Percentiles rank a stretch among this genome's conserved stretches.
Conservation (phyloP, 805 yeast species). For the Metschnikowia lachancei region DNA sequence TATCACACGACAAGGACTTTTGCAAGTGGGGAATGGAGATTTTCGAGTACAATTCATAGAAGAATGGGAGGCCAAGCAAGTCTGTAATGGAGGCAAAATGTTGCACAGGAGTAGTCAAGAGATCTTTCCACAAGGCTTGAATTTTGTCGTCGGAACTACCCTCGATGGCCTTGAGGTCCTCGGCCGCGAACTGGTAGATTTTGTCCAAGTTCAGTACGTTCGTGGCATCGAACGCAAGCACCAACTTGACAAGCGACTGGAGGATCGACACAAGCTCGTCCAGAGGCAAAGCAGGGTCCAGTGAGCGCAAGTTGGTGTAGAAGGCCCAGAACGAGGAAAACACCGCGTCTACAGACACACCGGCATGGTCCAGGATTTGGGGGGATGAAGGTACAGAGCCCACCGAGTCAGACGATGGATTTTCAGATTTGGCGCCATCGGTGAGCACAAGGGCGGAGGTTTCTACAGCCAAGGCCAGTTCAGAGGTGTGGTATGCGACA, state of each 20-base stretch:
- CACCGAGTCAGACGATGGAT: no score
- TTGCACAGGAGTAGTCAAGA: constrained; percentile 50
- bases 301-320: constrained; percentile 50
- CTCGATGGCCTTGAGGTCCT: constrained; percentile 26
- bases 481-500: constrained; percentile 43
- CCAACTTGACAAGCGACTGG: constrained; percentile 61
- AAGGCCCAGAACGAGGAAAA: constrained; percentile 69
- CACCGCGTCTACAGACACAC: constrained; percentile 29
- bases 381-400: no score
- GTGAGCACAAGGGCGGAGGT: constrained; percentile 1
- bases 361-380: no score
- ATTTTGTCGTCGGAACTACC: constrained; percentile 17
- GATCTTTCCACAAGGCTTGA: constrained; percentile 39
- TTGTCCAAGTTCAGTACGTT: constrained; percentile 58
- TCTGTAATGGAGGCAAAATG: constrained; percentile 40
- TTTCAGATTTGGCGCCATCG: not conserved
- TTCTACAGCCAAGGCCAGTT: constrained; percentile 25
- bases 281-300: constrained; percentile 63
- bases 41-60: constrained; percentile 49
- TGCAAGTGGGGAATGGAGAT: constrained; percentile 53
- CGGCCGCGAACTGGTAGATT: constrained; percentile 56
- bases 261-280: constrained; percentile 63
- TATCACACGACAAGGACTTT: constrained; percentile 55
- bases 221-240: constrained; percentile 64
- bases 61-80: constrained; percentile 47